Evolutionary conservation across 1,284 basidiomycete genomes (phyloP).

Genomic region (Cryptococcus wingfieldii): DNA sequence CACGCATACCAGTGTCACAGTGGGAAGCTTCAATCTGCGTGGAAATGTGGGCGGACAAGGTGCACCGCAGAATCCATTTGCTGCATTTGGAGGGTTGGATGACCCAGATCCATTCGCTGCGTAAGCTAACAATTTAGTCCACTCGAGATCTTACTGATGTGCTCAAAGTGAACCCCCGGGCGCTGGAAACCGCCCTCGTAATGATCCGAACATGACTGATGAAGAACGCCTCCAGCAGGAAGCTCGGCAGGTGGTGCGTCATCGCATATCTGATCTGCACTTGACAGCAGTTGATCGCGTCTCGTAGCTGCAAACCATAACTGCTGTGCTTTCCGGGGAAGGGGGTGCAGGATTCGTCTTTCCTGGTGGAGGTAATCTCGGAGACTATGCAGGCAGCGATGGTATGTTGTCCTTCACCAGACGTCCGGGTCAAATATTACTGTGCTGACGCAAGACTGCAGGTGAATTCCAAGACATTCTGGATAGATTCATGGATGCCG

Average conservation of each 20-base stretch:
- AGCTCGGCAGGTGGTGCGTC: conserved; percentile 27
- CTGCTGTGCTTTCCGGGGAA: conserved; percentile 29
- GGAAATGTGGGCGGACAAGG: conserved; percentile 4
- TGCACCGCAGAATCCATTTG: neutral
- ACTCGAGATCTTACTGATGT: too few relatives aligned
- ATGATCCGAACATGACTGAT: neutral
- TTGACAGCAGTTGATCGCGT: neutral
- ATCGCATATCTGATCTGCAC: neutral
- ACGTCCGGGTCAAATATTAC: neutral
- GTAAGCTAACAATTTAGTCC: conserved; percentile 1
- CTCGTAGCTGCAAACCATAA: conserved; percentile 29
- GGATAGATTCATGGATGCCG: conserved; percentile 45
- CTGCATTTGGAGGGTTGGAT: conserved; percentile 8
- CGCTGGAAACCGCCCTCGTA: neutral
- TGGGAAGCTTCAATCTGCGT: conserved; percentile 17
- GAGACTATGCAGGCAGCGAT: conserved; percentile 46
- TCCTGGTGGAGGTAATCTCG: conserved; percentile 23
- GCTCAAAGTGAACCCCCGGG: neutral
- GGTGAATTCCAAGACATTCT: conserved; percentile 32
- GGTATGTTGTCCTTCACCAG: conserved; percentile 21
- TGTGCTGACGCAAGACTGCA: neutral
- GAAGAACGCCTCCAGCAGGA: neutral
- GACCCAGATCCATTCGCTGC: conserved; percentile 7
- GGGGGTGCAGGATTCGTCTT: conserved; percentile 5
- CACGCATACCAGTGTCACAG: conserved; percentile 22